Percentiles rank a stretch among this genome's conserved stretches.
These are phyloP conservation scores for Ophiostoma novo-ulmi DNA, from an alignment of 2,329 filamentous ascomycete species.

Conservation along the genomic window DNA sequence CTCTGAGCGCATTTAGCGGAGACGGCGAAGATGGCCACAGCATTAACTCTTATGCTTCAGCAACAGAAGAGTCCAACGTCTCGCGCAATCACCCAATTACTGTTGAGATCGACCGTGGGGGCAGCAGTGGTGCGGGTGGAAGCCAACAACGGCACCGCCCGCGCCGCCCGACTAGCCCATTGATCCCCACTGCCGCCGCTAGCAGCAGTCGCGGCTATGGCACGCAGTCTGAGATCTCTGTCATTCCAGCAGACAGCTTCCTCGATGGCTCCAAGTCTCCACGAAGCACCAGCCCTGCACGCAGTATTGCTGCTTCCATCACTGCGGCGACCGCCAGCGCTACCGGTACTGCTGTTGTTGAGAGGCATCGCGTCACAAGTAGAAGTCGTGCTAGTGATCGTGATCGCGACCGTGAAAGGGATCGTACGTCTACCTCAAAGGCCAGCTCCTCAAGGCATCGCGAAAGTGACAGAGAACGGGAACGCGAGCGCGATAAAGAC, in stretches of 20 bases:
- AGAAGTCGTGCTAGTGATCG: slow-evolving; percentile 40
- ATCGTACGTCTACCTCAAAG: neutral
- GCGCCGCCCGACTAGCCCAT: slow-evolving; percentile 58
- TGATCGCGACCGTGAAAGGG: slow-evolving; percentile 36
- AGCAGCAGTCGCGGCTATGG: slow-evolving; percentile 54
- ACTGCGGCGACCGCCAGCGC: slow-evolving; percentile 35
- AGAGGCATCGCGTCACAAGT: slow-evolving; percentile 32
- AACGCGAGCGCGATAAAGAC: slow-evolving; percentile 28
- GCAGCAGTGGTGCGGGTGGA: slow-evolving; percentile 20
- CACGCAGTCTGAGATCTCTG: slow-evolving; percentile 78
- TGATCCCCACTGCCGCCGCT: slow-evolving; percentile 45
- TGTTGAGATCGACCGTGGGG: slow-evolving; percentile 71
- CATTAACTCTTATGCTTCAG: slow-evolving; percentile 69
- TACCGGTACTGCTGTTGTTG: slow-evolving; percentile 37
- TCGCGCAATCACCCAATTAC: slow-evolving; percentile 75
- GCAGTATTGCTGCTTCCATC: slow-evolving; percentile 38
- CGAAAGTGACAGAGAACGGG: slow-evolving; percentile 18
- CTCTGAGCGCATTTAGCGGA: slow-evolving; percentile 29
- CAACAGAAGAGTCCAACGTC: slow-evolving; percentile 73
- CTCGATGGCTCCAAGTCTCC: slow-evolving; percentile 52
- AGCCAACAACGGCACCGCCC: slow-evolving; percentile 46
- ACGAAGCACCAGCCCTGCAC: slow-evolving; percentile 42
- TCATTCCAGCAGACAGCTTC: slow-evolving; percentile 60
- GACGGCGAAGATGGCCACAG: slow-evolving; percentile 60
- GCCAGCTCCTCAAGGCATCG: slow-evolving; percentile 10